Evolutionary conservation across 371 early-diverging fungal species (phyloP), one percentile per base, ranked within the genome.

Genomic region (Basidiobolus meristosporus): DNA sequence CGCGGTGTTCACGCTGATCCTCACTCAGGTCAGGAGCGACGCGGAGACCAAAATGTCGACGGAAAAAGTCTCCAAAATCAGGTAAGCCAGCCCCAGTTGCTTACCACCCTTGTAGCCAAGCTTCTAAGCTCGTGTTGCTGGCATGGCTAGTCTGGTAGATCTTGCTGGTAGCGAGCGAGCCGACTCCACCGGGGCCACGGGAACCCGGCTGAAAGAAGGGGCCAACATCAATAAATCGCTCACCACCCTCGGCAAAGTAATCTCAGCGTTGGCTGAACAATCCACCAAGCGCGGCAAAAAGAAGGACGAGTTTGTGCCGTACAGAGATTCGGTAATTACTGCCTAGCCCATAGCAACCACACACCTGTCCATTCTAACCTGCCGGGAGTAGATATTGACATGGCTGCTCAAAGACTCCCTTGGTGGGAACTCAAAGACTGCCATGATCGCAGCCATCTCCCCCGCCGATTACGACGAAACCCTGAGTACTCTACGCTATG

Each of bases 141-240:
- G 17, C 31, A 19, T 11, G 20, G 15, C 19, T 30, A 82, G 80
- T 59, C 57, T 86, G 36, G 83, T 86, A 1, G 87, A 86, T 63
- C 56, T 86, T 37, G 98, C 96, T 7, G 97, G 98, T 38, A 87
- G 89, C 47, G 99, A 99, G 60, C 72, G 99, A 19, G 86, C 90
- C 15, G 77, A 85, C 36, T 77, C 87, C 36, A 98, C 99, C 0
- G 90, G 93, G 31, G 95, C 93, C 2, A 85, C 90, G 14, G 98
- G 98, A 12, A 66, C 65, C n/a, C 72, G 98, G 7, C 59, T 99
- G 15, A 95, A 93, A 54, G 99, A 99, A 64, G 98, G 98, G n/a
- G 89, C 90, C 19, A 84, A 89, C 44, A 99, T 99, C 54, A 99
- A 99, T 67, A 79, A 77, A 51, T 87, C 88, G 1, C 63, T 99